Base-by-base conservation (phyloP, 148 eudicot species). In the Drosera capensis region DNA sequence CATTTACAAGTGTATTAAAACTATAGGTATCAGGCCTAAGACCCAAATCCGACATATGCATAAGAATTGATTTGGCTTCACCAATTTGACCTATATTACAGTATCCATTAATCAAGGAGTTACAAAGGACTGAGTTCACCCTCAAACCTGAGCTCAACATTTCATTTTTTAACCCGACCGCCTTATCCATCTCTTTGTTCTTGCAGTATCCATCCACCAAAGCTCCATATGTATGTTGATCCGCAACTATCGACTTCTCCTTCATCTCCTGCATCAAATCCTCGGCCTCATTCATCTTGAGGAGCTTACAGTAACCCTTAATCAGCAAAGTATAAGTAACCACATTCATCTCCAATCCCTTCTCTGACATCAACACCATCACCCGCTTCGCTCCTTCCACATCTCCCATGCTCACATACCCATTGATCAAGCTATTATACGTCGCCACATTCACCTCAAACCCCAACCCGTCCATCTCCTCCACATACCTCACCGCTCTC, bases 1-100 rank as follows among this genome's bases (percentile, higher is more conserved):
- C 86, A 62, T 78, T 70, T 19, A 81, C 44, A 48, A 86, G 65
- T 40, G 86, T 77, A 73, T 73, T 72, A 43, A 70, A 88, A 64
- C 81, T 83, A 55, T 80, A 77, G 57, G 68, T 56, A 67, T 88
- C 96, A 17, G 94, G 96, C 64, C 63, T 64, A 17, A 88, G 54
- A 18, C 77, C 77, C 78, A 66, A 81, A 14, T 45, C 67, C 8
- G 20, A 45, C 94, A 88, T 80, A 17, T 43, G 48, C 22, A 23
- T 25, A 11, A 71, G 9, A 15, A 88, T 23, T 30, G 36, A 53
- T 56, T 72, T 65, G 1, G 94, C 94, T 42, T 67, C 53, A 25
- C 26, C 45, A 17, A 80, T 47, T 71, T 64, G 70, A 22, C 86
- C 86, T 48, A 65, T 57, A 51, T 80, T 88, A 66, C 92, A 80